Evolutionary conservation across 495 filamentous ascomycete species (phyloP), one percentile per base, ranked within the genome.

Genomic region (Neurospora sp.): DNA sequence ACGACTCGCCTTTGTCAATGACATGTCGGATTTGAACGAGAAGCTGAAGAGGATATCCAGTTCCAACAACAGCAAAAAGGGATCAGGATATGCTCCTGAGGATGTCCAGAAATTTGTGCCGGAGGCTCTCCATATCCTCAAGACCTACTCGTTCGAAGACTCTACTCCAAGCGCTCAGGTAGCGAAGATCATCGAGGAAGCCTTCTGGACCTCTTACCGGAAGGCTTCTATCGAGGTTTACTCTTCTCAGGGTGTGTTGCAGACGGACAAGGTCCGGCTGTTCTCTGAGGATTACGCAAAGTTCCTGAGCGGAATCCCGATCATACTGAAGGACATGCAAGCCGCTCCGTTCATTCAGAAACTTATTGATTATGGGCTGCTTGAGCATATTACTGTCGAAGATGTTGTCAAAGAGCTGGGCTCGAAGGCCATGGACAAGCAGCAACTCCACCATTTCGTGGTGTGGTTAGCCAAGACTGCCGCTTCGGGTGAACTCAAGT

Each of bases 201-300:
- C 92, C 1, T 99, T 98, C 78, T 99, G 96, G 96, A 94, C 89
- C 73, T 93, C 92, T 70, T 93, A 92, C 78, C 92, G 90, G 75
- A 89, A 90, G 42, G 86, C 90, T 1, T 90, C 89, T 1, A 94
- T 98, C 74, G 94, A 97, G 76, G 87, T 98, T 4, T 88, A 96
- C 72, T 97, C 93, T 14, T 96, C 93, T 7, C 88, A 90, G 71
- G 96, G 96, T 69, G 90, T 99, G 2, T 85, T 96, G 46, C 87
- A 90, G 41, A 94, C 91, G 31, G 88, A 90, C 23, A 84, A 91
- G 69, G 93, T 97, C 70, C 91, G 96, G 18, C 84, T 94, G 72
- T 91, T 91, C 10, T 91, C 91, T 8, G 90, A 94, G 72, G 93
- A 96, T 76, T 82, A 97, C 35, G 92, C 89, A 70, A 85, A 86